These are phyloP conservation scores for Solanum bukasovii DNA, from an alignment of 257 asterid species.

Conservation along the genomic window DNA sequence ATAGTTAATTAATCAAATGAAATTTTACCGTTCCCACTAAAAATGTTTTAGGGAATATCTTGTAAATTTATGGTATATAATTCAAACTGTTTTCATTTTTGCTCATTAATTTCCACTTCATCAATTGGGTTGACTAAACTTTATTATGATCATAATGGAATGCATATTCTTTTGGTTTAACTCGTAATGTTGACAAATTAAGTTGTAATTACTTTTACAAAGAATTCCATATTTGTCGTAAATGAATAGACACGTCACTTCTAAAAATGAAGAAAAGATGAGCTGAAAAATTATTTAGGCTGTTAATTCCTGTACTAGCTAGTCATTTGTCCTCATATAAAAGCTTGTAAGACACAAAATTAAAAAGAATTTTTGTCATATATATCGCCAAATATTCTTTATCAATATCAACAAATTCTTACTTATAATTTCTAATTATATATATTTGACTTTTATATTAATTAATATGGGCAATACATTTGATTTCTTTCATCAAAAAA, in stretches of 20 bases:
- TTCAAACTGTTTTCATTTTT: background rate
- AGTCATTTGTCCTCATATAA: background rate
- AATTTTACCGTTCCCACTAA: background rate
- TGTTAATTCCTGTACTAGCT: background rate
- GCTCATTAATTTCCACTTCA: background rate
- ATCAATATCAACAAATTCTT: background rate
- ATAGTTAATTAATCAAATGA: background rate
- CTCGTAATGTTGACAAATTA: background rate
- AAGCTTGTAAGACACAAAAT: background rate
- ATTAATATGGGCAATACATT: background rate
- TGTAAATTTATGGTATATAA: background rate
- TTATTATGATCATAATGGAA: background rate
- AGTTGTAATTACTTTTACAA: background rate
- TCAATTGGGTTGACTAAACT: background rate
- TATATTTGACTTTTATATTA: background rate
- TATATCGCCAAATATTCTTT: background rate
- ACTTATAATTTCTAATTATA: background rate
- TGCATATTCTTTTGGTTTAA: background rate
- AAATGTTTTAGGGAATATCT: background rate
- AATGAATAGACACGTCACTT: background rate
- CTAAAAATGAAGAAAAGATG: background rate
- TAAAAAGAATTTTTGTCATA: background rate
- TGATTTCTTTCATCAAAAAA: background rate
- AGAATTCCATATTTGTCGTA: background rate
- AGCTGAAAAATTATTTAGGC: background rate